Base-by-base conservation (phyloP, 768 basidiomycete genomes). In the Leccinum incarnatum region DNA sequence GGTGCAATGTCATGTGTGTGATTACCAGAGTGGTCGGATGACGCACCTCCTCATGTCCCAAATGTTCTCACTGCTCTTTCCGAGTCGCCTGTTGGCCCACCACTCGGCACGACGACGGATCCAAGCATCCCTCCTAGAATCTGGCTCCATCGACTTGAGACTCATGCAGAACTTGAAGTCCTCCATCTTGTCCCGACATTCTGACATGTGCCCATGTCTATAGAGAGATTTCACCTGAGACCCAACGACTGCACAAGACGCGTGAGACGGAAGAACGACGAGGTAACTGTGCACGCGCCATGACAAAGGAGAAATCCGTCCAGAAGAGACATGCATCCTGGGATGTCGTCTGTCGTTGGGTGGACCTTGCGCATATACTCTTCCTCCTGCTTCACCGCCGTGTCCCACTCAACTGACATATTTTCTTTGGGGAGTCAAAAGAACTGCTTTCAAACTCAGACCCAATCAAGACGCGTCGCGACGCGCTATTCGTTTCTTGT, bases 91-190 rank as follows among this genome's bases (percentile, higher is more conserved):
- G 34, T 79, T 76, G 5, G 95, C 93, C 96, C 95, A 97, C 94
- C 95, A 95, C 70, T 95, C 93, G 2, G 96, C 96, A 55, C 91
- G 79, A 17, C 89, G 80, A 51, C 78, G 81, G 57, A 98, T 86
- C 95, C 95, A 99, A 4, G 84, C 83, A 53, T 92, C 85, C 30
- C 89, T 81, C 68, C 85, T 83, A 66, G 87, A 83, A 56, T 95
- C 93, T 15, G 86, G 85, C 54, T 88, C 81, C 73, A 91, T 77
- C 12, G 83, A 79, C 74, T 94, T 96, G 60, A 89, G 76, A 60
- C 86, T 88, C 78, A 96, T 77, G 75, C 96, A 99, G 74, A 91
- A 96, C 74, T 97, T 97, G 81, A 96, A 95, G 66, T 96, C 95
- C 58, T 93, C 87, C 69, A 87, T 81, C 71, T 96, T 95, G 48